Evolutionary conservation across 352 stramenopile genomes (phyloP).

Genomic region (Pythium scleroteichum): DNA sequence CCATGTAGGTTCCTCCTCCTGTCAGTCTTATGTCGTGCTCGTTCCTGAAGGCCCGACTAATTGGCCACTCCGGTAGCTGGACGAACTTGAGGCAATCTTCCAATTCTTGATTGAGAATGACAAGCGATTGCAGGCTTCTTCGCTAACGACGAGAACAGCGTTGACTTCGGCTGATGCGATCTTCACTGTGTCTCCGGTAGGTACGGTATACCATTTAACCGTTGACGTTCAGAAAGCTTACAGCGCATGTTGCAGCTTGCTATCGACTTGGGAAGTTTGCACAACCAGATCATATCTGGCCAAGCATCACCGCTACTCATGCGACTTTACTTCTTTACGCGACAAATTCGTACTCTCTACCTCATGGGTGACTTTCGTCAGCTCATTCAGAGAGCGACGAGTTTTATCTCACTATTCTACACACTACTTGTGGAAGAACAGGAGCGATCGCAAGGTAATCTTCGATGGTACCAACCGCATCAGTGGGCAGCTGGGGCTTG

Average conservation of each 20-base stretch:
- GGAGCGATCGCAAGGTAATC: conserved; percentile 1
- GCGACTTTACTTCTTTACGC: conserved; percentile 77
- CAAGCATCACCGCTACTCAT: conserved; percentile 50
- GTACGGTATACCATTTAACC: no score
- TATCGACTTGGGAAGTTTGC: conserved; percentile 49
- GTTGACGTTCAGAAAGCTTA: no score
- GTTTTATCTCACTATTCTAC: conserved; percentile 63
- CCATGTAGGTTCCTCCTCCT: conserved; percentile 44
- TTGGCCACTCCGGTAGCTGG: conserved; percentile 40
- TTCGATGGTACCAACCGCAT: conserved; percentile 55
- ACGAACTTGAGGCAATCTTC: conserved; percentile 83
- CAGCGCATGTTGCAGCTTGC: conserved; percentile 41
- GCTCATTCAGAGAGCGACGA: conserved; percentile 50
- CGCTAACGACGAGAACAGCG: background rate
- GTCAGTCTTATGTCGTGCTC: background rate
- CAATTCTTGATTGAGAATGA: conserved; percentile 26
- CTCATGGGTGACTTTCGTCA: conserved; percentile 69
- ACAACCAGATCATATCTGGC: conserved; percentile 55
- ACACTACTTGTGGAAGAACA: conserved; percentile 35
- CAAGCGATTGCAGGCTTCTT: conserved; percentile 16
- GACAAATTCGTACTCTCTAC: conserved; percentile 76
- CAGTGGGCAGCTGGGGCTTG: conserved; percentile 75
- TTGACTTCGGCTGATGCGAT: conserved; percentile 39
- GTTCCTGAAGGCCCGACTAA: no score
- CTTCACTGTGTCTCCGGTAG: conserved; percentile 68